Base-by-base conservation (phyloP, 2,329 filamentous ascomycete species). In the Phyllosticta capitalensis region DNA sequence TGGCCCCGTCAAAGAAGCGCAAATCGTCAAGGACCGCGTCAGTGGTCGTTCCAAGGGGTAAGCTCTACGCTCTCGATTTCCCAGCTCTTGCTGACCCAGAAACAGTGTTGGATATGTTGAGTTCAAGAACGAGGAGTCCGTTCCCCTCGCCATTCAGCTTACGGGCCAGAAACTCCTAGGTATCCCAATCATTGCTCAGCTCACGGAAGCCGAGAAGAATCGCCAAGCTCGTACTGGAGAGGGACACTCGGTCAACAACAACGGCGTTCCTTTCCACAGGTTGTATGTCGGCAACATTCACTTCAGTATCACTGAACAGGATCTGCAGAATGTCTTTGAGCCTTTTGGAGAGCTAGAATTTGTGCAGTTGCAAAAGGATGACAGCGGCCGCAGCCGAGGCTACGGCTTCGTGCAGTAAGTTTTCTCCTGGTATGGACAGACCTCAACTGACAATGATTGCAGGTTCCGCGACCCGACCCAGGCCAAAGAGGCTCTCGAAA, bases 271-370 rank as follows among this genome's bases (percentile, higher is more conserved):
- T 22, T 97, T 97, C 79, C 94, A 99, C 77, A 89, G 95, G 67
- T 87, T 99, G 62, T 99, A 97, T 75, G 92, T 99, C 67, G 94
- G 94, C 75, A 99, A 99, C 74, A 97, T 99, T 67, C 94, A 99
- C 79, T 99, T 99, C 82, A 96, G 91, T 73, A 95, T 99, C 73
- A 96, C 91, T 71, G 94, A 99, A 77, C 86, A 87, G 73, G 95
- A 99, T 76, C 80, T 99, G 65, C 88, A 92, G 80, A 91, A 92
- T 72, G 91, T 99, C 63, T 99, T 99, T 74, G 90, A 95, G 77
- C 92, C 94, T 1, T 99, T 96, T 75, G 94, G 94, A 67, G 92
- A 96, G 77, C 86, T 99, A 61, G 94, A 97, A 73, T 96, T 96
- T 74, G 92, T 96, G 61, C 92, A 96, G 72, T 82, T 99, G 61